Percentiles rank a stretch among this genome's conserved stretches.
Evolutionary conservation across 768 basidiomycete genomes (phyloP).

Genomic region (Trametes elegans): DNA sequence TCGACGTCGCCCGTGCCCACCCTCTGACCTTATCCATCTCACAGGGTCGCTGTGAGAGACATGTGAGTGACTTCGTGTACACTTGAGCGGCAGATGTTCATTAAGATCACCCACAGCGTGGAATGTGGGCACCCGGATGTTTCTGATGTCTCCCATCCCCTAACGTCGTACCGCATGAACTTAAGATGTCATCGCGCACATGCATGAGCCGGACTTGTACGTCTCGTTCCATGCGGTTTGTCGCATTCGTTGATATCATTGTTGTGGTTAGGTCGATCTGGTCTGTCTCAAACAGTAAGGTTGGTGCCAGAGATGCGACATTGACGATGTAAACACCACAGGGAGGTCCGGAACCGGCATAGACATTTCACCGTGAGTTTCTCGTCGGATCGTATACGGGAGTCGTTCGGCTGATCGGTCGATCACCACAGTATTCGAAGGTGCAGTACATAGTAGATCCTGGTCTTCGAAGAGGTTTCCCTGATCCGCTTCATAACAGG

Average conservation of each 20-base stretch:
- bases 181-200: constrained; percentile 73
- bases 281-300: constrained; percentile 42
- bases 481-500: constrained; percentile 37
- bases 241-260: background rate
- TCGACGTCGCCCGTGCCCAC: background rate
- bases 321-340: constrained; percentile 31
- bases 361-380: constrained; percentile 77
- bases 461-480: background rate
- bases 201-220: constrained; percentile 76
- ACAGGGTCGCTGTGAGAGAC: constrained; percentile 30
- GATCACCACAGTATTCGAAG: constrained; percentile 66
- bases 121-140: constrained; percentile 52
- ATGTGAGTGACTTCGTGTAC: constrained; percentile 11
- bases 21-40: background rate
- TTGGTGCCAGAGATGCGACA: constrained; percentile 10
- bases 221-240: constrained; percentile 22
- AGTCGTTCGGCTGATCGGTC: background rate
- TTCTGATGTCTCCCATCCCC: background rate
- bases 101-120: constrained; percentile 52
- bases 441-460: constrained; percentile 36
- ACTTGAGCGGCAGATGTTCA: no score
- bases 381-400: background rate
- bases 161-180: background rate
- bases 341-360: constrained; percentile 88
- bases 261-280: constrained; percentile 77